Percentiles rank a stretch among this genome's conserved stretches.
Conservation (phyloP, 2,329 filamentous ascomycete genomes). For the Trichoderma guizhouense region DNA sequence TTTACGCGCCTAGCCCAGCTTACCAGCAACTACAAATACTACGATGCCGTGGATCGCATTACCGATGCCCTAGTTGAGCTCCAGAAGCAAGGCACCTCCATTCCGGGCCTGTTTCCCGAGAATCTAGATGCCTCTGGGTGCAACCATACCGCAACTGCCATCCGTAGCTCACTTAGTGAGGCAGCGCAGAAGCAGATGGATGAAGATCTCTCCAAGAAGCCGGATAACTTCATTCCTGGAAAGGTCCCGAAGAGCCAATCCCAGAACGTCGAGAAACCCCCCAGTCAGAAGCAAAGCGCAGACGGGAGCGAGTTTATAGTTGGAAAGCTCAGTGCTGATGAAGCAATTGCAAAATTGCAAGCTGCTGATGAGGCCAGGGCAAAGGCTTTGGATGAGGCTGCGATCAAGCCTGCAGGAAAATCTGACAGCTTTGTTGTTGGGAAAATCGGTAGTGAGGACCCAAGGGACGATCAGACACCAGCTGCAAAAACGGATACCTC, state of each 20-base stretch:
- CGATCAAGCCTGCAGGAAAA: background rate
- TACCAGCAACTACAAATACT: constrained; percentile 77
- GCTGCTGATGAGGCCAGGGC: background rate
- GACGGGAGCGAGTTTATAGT: constrained; percentile 16
- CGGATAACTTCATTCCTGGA: constrained; percentile 27
- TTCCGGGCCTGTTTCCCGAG: constrained; percentile 80
- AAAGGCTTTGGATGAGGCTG: background rate
- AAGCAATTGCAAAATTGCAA: background rate
- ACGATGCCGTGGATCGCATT: constrained; percentile 83
- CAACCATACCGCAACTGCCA: constrained; percentile 49
- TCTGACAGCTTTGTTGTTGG: background rate
- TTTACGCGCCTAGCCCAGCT: constrained; percentile 87
- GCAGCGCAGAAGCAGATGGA: constrained; percentile 37
- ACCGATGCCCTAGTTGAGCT: constrained; percentile 74
- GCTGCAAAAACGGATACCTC: background rate
- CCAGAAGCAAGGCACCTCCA: constrained; percentile 64
- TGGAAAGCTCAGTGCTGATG: background rate
- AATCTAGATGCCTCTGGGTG: constrained; percentile 77
- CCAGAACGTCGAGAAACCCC: background rate
- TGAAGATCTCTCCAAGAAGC: constrained; percentile 27
- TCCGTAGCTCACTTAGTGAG: constrained; percentile 30
- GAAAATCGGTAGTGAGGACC: constrained; percentile 3
- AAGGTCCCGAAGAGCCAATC: background rate
- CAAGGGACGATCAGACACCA: background rate
- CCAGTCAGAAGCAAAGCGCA: background rate